Evolutionary conservation across 2,329 filamentous ascomycete genomes (phyloP).

Genomic region (Dichotomopilus funicola): DNA sequence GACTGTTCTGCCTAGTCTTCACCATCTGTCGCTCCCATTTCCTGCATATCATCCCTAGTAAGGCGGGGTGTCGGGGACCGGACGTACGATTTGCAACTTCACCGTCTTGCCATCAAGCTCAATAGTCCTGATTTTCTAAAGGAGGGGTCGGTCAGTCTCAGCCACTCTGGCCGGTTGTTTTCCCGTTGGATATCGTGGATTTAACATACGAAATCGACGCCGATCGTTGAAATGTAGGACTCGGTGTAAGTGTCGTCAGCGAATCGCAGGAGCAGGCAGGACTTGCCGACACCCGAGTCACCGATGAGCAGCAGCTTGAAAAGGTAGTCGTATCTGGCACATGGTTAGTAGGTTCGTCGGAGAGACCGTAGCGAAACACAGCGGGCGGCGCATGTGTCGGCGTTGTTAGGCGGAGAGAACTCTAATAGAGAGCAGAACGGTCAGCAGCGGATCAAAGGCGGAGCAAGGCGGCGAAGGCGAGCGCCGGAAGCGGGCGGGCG

Average conservation of each 20-base stretch:
- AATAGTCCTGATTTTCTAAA: slow-evolving; percentile 98
- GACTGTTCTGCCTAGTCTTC: background rate
- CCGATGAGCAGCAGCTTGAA: slow-evolving; percentile 99
- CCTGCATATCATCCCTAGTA: background rate
- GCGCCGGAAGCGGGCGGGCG: background rate
- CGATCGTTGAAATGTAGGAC: slow-evolving; percentile 99
- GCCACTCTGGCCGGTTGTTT: background rate
- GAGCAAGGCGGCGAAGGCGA: background rate
- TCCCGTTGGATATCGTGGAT: background rate
- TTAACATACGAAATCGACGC: slow-evolving; percentile 88
- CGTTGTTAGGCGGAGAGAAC: background rate
- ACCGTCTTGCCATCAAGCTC: slow-evolving; percentile 99
- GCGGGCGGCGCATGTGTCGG: slow-evolving; percentile 6
- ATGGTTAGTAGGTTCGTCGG: slow-evolving; percentile 21
- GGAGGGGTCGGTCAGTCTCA: slow-evolving; percentile 12
- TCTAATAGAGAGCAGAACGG: slow-evolving; percentile 1
- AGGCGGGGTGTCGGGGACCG: background rate
- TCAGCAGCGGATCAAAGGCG: slow-evolving; percentile 18
- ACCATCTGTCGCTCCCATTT: background rate
- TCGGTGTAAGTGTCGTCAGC: slow-evolving; percentile 99
- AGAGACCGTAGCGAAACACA: slow-evolving; percentile 4
- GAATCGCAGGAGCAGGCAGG: slow-evolving; percentile 93
- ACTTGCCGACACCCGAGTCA: slow-evolving; percentile 99
- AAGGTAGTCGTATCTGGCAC: slow-evolving; percentile 94
- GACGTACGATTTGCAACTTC: slow-evolving; percentile 94